Percentiles rank a stretch among this genome's conserved stretches.
These are phyloP conservation scores for Corynespora cassiicola DNA, from an alignment of 2,329 filamentous ascomycete genomes.

Conservation along the genomic window DNA sequence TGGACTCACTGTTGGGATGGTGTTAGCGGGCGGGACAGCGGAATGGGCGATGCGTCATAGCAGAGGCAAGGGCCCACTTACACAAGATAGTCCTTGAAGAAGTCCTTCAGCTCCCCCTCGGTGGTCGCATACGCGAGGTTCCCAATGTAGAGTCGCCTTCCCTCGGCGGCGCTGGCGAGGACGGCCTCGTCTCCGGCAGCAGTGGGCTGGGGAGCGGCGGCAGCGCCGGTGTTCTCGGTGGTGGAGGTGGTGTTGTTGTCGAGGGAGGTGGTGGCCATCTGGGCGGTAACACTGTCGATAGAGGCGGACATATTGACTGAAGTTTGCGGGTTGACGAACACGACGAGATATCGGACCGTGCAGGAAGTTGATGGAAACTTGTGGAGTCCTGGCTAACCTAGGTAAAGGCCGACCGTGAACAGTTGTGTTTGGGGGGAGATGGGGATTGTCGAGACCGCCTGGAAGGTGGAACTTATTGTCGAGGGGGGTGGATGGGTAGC, in stretches of 20 bases:
- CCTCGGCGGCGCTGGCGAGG: conserved; percentile 96
- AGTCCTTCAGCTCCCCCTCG: conserved; percentile 99
- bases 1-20: conserved; percentile 78
- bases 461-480: conserved; percentile 57
- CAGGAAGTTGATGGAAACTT: conserved; percentile 49
- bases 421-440: conserved; percentile 38
- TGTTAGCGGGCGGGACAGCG: conserved; percentile 25
- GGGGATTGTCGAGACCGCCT: conserved; percentile 53
- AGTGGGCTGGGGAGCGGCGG: conserved; percentile 68
- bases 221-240: no score
- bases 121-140: conserved; percentile 99
- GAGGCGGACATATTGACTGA: conserved; percentile 79
- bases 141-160: conserved; percentile 99
- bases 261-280: conserved; percentile 70
- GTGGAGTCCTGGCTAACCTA: conserved; percentile 49
- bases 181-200: conserved; percentile 85
- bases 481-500: conserved; percentile 61
- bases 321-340: conserved; percentile 62
- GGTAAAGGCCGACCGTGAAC: conserved; percentile 47
- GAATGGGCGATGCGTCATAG: conserved; percentile 14
- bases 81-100: conserved; percentile 99
- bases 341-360: conserved; percentile 52
- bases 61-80: conserved; percentile 63
- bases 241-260: conserved; percentile 62
- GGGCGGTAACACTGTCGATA: conserved; percentile 79